Base-by-base conservation (phyloP, 768 basidiomycete genomes). In the Rhodotorula babjevae region DNA sequence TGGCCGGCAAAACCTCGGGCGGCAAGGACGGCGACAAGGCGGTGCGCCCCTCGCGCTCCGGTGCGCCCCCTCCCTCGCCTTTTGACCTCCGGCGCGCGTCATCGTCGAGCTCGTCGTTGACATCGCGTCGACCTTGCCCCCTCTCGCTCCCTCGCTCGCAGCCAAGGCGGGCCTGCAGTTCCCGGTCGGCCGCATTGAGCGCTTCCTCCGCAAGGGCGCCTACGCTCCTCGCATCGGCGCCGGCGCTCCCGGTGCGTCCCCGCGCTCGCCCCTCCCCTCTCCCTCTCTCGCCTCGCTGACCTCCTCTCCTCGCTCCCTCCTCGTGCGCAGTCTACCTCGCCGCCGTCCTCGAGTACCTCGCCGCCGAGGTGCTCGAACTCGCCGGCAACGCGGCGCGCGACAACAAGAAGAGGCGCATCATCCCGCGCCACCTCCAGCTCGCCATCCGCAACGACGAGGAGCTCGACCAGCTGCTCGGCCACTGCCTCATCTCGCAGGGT, bases 391-490 rank as follows among this genome's bases (percentile, higher is more conserved):
- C 90, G 14, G 90, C 90, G 53, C 88, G 72, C 42, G 73, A 71
- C 64, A 71, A 71, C 69, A 65, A 65, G 46, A 71, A 71, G 69
- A 29, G 50, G 21, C 64, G 69, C 89, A 93, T 94, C 78, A 90
- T 92, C n/a, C 93, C 92, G 67, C 88, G 93, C 79, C 93, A 94
- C 83, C 82, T 94, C 62, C 92, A 94, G 80, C 87, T 94, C 65
- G 92, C 92, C 75, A 92, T 94, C 82, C 86, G 92, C 61, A 77
- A 78, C 74, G 77, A n/a, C n/a, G n/a, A n/a, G n/a, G n/a, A n/a
- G n/a, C n/a, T n/a, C n/a, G n/a, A n/a, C n/a, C n/a, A n/a, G n/a
- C n/a, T n/a, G n/a, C n/a, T n/a, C n/a, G n/a, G n/a, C n/a, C n/a
- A n/a, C n/a, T n/a, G n/a, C n/a, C n/a, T n/a, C n/a, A n/a, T n/a